phyloP scores from a whole-genome alignment of 2,329 filamentous ascomycete species.

The Didymella lethalis region DNA sequence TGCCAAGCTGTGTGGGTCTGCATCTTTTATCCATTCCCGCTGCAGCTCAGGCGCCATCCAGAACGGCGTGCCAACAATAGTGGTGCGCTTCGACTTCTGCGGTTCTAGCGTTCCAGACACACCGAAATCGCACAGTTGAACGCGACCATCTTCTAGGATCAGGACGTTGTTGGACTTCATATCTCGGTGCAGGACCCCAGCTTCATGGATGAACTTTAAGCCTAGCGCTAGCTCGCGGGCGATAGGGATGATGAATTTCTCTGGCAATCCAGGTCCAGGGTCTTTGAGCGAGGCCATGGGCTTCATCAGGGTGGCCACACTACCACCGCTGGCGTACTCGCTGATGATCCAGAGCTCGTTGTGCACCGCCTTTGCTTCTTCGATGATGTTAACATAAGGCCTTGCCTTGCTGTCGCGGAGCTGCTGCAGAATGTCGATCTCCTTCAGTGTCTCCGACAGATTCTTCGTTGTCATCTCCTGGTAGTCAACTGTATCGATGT shows the following conservation, averaged over 20 bases:
- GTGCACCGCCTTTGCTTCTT: conserved; percentile 79
- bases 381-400: conserved; percentile 85
- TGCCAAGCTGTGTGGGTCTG: conserved; percentile 62
- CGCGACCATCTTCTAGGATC: conserved; percentile 76
- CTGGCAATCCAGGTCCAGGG: conserved; percentile 57
- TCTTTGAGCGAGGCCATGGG: conserved; percentile 44
- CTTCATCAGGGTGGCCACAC: conserved; percentile 71
- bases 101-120: conserved; percentile 80
- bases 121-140: conserved; percentile 86
- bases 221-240: conserved; percentile 69
- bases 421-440: conserved; percentile 72
- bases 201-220: conserved; percentile 68
- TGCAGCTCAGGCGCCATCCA: conserved; percentile 85
- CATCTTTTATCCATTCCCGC: conserved; percentile 60
- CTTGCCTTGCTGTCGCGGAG: conserved; percentile 76
- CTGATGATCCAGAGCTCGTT: conserved; percentile 88
- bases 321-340: conserved; percentile 85
- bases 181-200: conserved; percentile 71
- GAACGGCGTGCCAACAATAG: conserved; percentile 81
- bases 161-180: conserved; percentile 79
- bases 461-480: conserved; percentile 52
- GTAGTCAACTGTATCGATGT: conserved; percentile 78
- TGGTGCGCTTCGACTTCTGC: conserved; percentile 78
- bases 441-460: conserved; percentile 64
- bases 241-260: conserved; percentile 69